Evolutionary conservation across 2,329 filamentous ascomycete genomes (phyloP).

Genomic region (Alternaria postmessia): DNA sequence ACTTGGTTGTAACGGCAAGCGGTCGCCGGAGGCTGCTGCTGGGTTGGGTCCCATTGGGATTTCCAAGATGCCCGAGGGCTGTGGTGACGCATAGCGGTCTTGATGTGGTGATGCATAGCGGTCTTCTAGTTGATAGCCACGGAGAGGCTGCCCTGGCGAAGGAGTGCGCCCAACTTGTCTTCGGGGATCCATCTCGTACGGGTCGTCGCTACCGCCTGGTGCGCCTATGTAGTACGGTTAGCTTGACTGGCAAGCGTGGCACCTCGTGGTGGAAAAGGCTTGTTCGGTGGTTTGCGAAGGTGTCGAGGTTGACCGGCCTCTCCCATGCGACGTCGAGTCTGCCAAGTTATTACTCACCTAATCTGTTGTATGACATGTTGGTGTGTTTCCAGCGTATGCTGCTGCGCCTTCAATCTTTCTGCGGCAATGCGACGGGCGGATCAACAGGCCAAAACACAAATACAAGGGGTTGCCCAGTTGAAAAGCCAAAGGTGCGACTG

Average conservation of each 20-base stretch:
- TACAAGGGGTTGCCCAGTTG: slow-evolving; percentile 20
- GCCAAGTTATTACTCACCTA: slow-evolving; percentile 40
- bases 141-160: slow-evolving; percentile 77
- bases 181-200: slow-evolving; percentile 61
- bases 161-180: slow-evolving; percentile 64
- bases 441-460: slow-evolving; percentile 28
- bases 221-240: slow-evolving; percentile 30
- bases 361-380: slow-evolving; percentile 48
- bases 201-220: slow-evolving; percentile 29
- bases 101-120: slow-evolving; percentile 68
- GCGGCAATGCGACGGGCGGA: slow-evolving; percentile 23
- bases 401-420: slow-evolving; percentile 35
- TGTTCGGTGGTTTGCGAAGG: background rate
- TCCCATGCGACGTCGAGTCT: background rate
- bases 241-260: slow-evolving; percentile 8
- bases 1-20: slow-evolving; percentile 83
- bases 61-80: slow-evolving; percentile 62
- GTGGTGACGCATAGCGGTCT: slow-evolving; percentile 69
- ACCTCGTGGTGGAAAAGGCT: slow-evolving; percentile 6
- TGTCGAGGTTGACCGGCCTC: background rate
- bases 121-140: slow-evolving; percentile 84
- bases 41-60: slow-evolving; percentile 71
- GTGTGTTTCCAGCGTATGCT: slow-evolving; percentile 19
- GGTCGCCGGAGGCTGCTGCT: slow-evolving; percentile 72
- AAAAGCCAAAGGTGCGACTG: slow-evolving; percentile 17